phyloP scores from a whole-genome alignment of 257 asterid genomes.

The Solanum pinnatisectum region DNA sequence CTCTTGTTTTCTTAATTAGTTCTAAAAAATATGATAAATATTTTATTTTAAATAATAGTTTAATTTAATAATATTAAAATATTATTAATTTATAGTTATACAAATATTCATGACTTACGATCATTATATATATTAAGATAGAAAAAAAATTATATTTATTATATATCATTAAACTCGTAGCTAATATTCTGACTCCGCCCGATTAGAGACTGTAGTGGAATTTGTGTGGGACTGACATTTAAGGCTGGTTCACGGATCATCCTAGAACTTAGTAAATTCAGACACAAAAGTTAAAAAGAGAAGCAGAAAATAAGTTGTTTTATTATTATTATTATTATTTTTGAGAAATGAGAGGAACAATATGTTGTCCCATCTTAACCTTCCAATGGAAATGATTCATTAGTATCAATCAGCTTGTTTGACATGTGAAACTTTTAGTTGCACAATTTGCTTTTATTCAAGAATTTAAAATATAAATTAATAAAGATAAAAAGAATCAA shows the following conservation, averaged over 20 bases:
- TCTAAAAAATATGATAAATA: not conserved
- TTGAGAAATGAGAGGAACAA: not conserved
- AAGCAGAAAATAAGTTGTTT: not conserved
- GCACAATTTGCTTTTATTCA: constrained; percentile 13
- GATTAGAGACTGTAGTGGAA: not conserved
- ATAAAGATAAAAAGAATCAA: no score
- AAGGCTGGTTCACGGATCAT: constrained; percentile 26
- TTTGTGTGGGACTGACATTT: not conserved
- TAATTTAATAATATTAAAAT: no score
- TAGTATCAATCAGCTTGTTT: constrained; percentile 8
- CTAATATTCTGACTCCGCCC: not conserved
- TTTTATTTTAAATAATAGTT: no score
- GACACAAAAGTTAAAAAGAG: not conserved
- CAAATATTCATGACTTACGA: no score
- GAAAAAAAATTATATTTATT: no score
- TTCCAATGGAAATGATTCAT: not conserved
- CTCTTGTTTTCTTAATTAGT: no score
- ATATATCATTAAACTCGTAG: no score
- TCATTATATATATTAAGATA: no score
- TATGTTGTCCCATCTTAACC: constrained; percentile 1
- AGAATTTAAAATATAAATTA: no score
- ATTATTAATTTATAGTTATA: no score
- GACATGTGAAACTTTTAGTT: constrained; percentile 38
- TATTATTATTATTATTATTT: no score
- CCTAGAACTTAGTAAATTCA: constrained; percentile 10